Percentiles rank a stretch among this genome's conserved stretches.
phyloP scores from a whole-genome alignment of 176 grass and related monocot genomes.

The Neostapfia colusana region DNA sequence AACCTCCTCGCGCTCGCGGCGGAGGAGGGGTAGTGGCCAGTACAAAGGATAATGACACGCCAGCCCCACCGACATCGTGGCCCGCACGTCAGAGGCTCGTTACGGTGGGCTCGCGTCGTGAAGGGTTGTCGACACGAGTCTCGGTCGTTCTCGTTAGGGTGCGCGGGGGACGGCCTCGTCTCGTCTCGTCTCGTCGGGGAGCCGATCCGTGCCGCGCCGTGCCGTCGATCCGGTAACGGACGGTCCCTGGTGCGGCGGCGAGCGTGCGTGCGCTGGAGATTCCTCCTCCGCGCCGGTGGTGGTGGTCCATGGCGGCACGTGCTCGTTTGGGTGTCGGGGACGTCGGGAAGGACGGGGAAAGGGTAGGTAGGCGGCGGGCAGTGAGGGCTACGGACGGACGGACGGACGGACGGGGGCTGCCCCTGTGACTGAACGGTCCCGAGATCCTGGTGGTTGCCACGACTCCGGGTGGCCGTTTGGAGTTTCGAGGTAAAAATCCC shows the following conservation, averaged over 20 bases:
- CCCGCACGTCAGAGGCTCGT: conserved; percentile 11
- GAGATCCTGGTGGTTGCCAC: neutral
- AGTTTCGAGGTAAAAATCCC: neutral
- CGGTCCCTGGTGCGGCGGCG: neutral
- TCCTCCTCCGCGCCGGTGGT: conserved; percentile 7
- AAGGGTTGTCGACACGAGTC: no score
- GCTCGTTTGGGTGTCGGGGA: neutral
- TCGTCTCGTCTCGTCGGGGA: no score
- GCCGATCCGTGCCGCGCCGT: neutral
- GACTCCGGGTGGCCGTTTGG: neutral
- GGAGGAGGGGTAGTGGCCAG: conserved; percentile 4
- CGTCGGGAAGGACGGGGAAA: neutral
- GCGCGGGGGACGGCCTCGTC: neutral
- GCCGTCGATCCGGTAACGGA: neutral
- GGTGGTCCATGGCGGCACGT: conserved; percentile 23
- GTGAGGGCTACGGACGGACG: neutral
- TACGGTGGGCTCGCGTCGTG: neutral
- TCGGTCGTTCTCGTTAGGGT: neutral
- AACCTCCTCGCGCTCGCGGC: neutral
- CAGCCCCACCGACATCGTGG: neutral
- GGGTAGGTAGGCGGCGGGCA: neutral
- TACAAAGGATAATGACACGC: neutral
- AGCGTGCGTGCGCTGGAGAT: conserved; percentile 13
- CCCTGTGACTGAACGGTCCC: conserved; percentile 1
- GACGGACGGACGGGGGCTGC: no score